Evolutionary conservation across 2,329 filamentous ascomycete species (phyloP), one percentile per base, ranked within the genome.

Genomic region (Alternaria sp.): DNA sequence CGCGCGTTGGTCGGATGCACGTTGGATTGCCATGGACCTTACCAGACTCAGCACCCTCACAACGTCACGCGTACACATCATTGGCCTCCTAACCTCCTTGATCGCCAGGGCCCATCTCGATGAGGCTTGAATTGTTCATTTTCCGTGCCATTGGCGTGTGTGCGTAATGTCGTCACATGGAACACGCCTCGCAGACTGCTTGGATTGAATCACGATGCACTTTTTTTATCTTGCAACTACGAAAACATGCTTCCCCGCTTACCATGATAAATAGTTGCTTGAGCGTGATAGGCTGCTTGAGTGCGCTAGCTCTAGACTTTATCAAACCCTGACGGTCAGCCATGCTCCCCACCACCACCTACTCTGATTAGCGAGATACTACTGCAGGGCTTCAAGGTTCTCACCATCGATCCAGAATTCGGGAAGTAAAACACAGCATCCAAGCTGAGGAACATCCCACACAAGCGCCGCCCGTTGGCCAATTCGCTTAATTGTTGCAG

Each of bases 61-160:
- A 73, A 70, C 74, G 74, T 78, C 75, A 78, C 73, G 70, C 73
- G 71, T 68, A 51, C 67, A 63, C 51, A 44, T 58, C 45, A 68
- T 68, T 70, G 65, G 66, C 56, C 32, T 56, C 52, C 32, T 50
- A 43, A 34, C 58, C 56, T 58, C 43, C 57, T 49, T 50, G 73
- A 73, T 71, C 72, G 69, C 65, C 69, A 71, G 68, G 67, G 63
- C 64, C 40, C 65, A 55, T 54, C 54, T 64, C 55, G 46, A 64
- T 65, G 51, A 61, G 53, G 57, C 50, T 41, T 60, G 49, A 43
- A 57, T 52, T 54, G 56, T 63, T 59, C 32, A 45, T 54, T 55
- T 22, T 30, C 48, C 34, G 27, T 57, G 41, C 48, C 55, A 34
- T 59, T 64, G 59, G 57, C 48, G 28, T 43, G 57, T 46, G 28